phyloP scores from a whole-genome alignment of 345 rosid species.

The Heritiera fomes region DNA sequence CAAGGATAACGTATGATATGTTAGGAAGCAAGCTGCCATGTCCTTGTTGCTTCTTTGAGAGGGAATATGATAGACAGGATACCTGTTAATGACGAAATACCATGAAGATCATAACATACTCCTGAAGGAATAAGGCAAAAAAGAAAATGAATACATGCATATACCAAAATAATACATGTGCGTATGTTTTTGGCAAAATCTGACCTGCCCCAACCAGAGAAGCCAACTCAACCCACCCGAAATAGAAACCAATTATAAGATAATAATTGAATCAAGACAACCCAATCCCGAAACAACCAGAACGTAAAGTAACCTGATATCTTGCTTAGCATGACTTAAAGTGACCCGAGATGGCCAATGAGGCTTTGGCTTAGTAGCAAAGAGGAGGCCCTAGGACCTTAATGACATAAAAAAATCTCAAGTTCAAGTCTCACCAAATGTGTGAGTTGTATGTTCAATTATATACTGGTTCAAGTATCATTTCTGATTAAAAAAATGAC shows the following conservation, averaged over 20 bases:
- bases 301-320: neutral
- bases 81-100: conserved; percentile 41
- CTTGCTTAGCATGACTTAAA: no score
- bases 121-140: neutral
- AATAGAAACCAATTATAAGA: neutral
- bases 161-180: no score
- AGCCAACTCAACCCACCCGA: neutral
- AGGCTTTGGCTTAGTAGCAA: no score
- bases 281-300: neutral
- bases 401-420: no score
- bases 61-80: conserved; percentile 79
- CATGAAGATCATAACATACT: no score
- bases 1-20: conserved; percentile 74
- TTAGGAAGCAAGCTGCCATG: conserved; percentile 69
- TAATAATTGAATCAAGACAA: neutral
- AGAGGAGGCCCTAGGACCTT: no score
- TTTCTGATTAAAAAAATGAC: no score
- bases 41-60: conserved; percentile 52
- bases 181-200: neutral
- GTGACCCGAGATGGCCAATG: no score
- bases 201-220: neutral
- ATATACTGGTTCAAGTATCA: no score
- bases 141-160: neutral
- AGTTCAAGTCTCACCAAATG: no score
- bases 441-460: no score